Evolutionary conservation across 2,329 filamentous ascomycete genomes (phyloP).

Genomic region (Ceratocystis ficicola): DNA sequence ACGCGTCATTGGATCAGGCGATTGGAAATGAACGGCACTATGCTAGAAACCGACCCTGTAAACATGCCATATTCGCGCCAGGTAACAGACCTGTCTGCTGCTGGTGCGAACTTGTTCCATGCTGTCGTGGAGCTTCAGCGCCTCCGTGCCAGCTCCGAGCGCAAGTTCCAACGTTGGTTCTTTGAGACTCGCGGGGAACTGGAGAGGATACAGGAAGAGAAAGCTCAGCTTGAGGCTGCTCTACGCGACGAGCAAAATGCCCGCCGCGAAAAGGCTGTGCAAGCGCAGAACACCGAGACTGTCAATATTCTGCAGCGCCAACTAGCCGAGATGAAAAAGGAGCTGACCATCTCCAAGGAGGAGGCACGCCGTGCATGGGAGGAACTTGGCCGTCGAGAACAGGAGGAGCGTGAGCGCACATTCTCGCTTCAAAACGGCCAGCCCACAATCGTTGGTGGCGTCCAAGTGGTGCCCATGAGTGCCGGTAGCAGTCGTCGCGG

Average conservation of each 20-base stretch:
- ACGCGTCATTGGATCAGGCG: constrained; percentile 95
- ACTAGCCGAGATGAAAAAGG: constrained; percentile 81
- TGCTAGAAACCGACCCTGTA: constrained; percentile 69
- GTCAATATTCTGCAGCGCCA: constrained; percentile 49
- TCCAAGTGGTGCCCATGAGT: constrained; percentile 86
- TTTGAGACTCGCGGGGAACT: constrained; percentile 85
- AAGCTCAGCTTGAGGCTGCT: constrained; percentile 63
- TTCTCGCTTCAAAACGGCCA: constrained; percentile 75
- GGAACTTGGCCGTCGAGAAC: constrained; percentile 82
- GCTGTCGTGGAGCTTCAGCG: constrained; percentile 93
- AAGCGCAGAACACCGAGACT: constrained; percentile 22
- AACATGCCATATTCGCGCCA: constrained; percentile 83
- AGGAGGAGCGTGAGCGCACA: constrained; percentile 81
- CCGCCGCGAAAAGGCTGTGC: constrained; percentile 46
- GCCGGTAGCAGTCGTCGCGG: constrained; percentile 43
- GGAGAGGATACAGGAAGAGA: constrained; percentile 71
- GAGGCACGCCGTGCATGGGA: constrained; percentile 95
- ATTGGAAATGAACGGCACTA: constrained; percentile 78
- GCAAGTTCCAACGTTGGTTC: constrained; percentile 98
- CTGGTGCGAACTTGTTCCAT: constrained; percentile 92
- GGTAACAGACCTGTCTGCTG: constrained; percentile 92
- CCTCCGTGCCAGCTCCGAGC: constrained; percentile 83
- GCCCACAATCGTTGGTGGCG: constrained; percentile 79
- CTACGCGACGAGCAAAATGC: constrained; percentile 65
- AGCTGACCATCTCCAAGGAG: constrained; percentile 88